Conservation (phyloP, 306 rosid genomes). For the Luffa acutangula region DNA sequence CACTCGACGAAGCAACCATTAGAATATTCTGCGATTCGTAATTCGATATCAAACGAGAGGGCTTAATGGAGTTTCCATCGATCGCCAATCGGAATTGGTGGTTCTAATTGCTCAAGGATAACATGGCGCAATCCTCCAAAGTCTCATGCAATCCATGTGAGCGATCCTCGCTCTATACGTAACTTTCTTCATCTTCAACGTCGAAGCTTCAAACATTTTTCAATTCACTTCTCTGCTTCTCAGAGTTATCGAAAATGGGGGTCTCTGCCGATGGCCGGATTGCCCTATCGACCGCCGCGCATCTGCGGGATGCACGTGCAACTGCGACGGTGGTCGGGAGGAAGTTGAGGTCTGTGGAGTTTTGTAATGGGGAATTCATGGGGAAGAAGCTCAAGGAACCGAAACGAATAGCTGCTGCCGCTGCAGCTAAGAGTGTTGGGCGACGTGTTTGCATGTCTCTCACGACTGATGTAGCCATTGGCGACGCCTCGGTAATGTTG, state of each 20-base stretch:
- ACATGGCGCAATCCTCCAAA: conserved; percentile 21
- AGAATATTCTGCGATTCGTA: conserved; percentile 24
- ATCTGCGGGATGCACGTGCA: neutral
- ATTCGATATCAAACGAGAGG: neutral
- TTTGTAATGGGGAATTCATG: conserved; percentile 34
- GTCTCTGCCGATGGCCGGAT: conserved; percentile 31
- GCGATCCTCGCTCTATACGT: neutral
- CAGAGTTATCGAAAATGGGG: conserved; percentile 10
- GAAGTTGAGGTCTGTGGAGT: conserved; percentile 22
- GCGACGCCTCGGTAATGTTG: conserved; percentile 18
- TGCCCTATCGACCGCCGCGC: conserved; percentile 18
- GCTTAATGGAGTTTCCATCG: neutral
- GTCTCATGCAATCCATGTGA: conserved; percentile 26
- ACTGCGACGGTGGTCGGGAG: conserved; percentile 11
- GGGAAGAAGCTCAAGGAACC: conserved; percentile 31
- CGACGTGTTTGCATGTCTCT: conserved; percentile 32
- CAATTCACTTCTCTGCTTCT: neutral
- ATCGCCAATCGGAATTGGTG: conserved; percentile 19
- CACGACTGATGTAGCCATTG: conserved; percentile 7
- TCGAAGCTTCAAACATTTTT: neutral
- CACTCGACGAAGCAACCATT: too few relatives aligned
- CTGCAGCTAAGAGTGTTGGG: conserved; percentile 3
- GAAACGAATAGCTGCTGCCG: conserved; percentile 4
- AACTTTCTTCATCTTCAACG: neutral
- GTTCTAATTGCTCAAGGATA: conserved; percentile 33